Evolutionary conservation across 1,139 yeast species (phyloP).

Genomic region (Ashbya aceris): DNA sequence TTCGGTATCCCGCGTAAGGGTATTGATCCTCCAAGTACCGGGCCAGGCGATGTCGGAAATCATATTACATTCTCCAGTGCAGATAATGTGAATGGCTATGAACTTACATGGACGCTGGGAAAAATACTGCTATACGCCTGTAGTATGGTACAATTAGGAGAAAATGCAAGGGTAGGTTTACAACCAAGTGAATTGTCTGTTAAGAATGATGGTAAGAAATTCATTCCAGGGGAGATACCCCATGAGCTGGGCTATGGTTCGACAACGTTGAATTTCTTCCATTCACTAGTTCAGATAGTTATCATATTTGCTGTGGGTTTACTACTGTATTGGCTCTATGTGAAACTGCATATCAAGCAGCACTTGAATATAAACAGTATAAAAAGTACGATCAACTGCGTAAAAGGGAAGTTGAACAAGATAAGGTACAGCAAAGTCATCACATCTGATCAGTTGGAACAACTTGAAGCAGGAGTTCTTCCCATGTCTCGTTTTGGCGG

Average conservation of each 20-base stretch:
- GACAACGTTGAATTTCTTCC: background rate
- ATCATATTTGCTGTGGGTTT: background rate
- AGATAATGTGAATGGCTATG: slow-evolving; percentile 48
- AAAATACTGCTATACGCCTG: slow-evolving; percentile 52
- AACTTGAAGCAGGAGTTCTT: slow-evolving; percentile 20
- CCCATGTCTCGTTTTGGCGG: slow-evolving; percentile 6
- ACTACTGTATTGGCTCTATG: background rate
- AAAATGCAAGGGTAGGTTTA: slow-evolving; percentile 35
- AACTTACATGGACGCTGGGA: slow-evolving; percentile 61
- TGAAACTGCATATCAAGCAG: slow-evolving; percentile 3
- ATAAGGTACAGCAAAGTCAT: slow-evolving; percentile 8
- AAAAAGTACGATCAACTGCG: slow-evolving; percentile 4
- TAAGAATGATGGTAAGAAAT: slow-evolving; percentile 27
- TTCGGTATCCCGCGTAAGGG: slow-evolving; percentile 56
- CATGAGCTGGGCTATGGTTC: too few relatives aligned
- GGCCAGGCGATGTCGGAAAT: slow-evolving; percentile 25
- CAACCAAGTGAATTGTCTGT: slow-evolving; percentile 41
- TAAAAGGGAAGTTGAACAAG: slow-evolving; percentile 8
- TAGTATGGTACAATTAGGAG: slow-evolving; percentile 36
- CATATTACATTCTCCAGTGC: slow-evolving; percentile 50
- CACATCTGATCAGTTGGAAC: slow-evolving; percentile 11
- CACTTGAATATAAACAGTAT: slow-evolving; percentile 1
- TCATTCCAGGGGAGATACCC: slow-evolving; percentile 31
- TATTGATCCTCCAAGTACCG: slow-evolving; percentile 35
- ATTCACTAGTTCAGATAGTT: background rate